A percentile compares a stretch with the other conserved stretches of the same genome.
phyloP scores from a whole-genome alignment of 257 asterid genomes.

The Solanum dulcamara region DNA sequence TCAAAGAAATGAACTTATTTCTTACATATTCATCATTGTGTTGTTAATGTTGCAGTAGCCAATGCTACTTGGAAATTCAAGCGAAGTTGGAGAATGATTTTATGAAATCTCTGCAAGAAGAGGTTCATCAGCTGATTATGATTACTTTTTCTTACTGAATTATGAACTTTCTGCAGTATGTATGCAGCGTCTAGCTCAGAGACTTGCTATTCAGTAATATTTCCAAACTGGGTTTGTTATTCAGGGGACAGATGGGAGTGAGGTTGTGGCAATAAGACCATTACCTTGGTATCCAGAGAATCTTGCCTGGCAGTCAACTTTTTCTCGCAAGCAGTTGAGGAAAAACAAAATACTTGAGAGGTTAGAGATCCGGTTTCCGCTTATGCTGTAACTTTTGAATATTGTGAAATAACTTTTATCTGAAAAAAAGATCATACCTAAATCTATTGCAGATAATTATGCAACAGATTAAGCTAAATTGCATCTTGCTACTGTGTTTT shows the following conservation, averaged over 20 bases:
- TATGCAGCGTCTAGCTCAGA: not conserved
- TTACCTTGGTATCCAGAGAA: constrained; percentile 94
- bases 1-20: not conserved
- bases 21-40: not conserved
- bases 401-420: not conserved
- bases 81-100: constrained; percentile 81
- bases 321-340: constrained; percentile 82
- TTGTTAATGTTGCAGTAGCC: constrained; percentile 53
- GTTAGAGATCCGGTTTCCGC: constrained; percentile 24
- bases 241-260: constrained; percentile 64
- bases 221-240: constrained; percentile 2
- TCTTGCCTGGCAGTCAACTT: constrained; percentile 96
- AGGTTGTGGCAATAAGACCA: constrained; percentile 65
- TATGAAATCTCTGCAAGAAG: constrained; percentile 64
- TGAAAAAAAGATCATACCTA: not conserved
- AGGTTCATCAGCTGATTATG: constrained; percentile 35
- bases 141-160: not conserved
- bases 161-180: not conserved
- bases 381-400: not conserved
- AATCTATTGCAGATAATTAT: not conserved
- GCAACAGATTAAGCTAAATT: no score
- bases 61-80: constrained; percentile 62
- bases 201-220: not conserved
- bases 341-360: constrained; percentile 80
- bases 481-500: no score